Conservation (phyloP, 1,139 yeast species). For the Diutina sp. region DNA sequence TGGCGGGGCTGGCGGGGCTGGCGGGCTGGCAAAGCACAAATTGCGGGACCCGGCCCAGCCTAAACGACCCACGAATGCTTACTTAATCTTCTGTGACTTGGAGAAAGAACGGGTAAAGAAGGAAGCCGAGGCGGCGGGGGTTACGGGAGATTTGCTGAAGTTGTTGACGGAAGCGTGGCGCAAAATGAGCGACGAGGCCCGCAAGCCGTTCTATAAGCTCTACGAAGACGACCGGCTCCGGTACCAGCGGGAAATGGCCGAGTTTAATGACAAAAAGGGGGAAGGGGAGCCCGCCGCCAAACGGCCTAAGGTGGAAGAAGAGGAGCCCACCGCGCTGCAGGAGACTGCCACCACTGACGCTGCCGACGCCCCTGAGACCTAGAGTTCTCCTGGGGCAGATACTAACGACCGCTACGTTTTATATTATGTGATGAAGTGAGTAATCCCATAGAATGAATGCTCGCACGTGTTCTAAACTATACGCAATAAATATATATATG, state of each 20-base stretch:
- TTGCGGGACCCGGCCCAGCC: slow-evolving; percentile 72
- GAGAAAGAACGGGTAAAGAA: slow-evolving; percentile 65
- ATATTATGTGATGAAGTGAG: too few species aligned
- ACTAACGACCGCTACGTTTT: neutral
- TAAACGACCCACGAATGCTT: slow-evolving; percentile 83
- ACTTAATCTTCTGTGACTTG: slow-evolving; percentile 73
- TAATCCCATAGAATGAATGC: neutral
- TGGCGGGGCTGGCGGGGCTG: neutral
- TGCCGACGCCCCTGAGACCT: neutral
- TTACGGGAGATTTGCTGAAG: slow-evolving; percentile 31
- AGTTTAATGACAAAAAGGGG: slow-evolving; percentile 33
- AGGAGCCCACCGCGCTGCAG: neutral
- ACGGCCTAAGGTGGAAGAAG: neutral
- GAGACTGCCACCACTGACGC: neutral
- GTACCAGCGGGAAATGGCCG: slow-evolving; percentile 62
- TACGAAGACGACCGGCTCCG: slow-evolving; percentile 74
- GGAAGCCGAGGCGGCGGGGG: slow-evolving; percentile 31
- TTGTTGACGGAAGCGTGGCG: slow-evolving; percentile 67
- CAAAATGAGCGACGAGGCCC: slow-evolving; percentile 50
- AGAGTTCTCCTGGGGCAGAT: neutral
- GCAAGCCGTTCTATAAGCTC: slow-evolving; percentile 62
- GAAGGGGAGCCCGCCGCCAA: slow-evolving; percentile 4
- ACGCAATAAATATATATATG: neutral
- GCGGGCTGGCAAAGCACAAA: slow-evolving; percentile 7
- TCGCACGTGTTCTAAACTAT: neutral